A percentile compares a stretch with the other conserved stretches of the same genome.
These are phyloP conservation scores for Umbelopsis sp. DNA, from an alignment of 192 early-diverging fungal genomes.

Conservation along the genomic window DNA sequence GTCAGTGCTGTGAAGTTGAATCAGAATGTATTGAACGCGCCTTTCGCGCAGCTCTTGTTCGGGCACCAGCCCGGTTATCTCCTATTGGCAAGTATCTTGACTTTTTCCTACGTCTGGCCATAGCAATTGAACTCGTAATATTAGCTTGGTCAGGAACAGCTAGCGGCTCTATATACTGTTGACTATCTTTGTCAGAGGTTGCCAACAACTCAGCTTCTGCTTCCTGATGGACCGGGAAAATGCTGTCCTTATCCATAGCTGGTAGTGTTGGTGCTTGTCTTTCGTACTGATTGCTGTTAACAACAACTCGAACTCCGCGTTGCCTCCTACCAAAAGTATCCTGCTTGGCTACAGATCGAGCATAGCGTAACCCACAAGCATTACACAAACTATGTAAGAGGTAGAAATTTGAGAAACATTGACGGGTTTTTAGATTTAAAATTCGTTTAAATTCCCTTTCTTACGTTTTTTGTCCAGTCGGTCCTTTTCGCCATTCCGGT, in stretches of 20 bases:
- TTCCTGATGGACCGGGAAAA: neutral
- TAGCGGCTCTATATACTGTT: neutral
- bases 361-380: constrained; percentile 40
- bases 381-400: constrained; percentile 36
- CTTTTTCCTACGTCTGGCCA: constrained; percentile 2
- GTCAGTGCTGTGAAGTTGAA: neutral
- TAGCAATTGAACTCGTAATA: neutral
- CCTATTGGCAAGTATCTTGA: constrained; percentile 11
- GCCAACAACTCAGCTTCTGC: no score
- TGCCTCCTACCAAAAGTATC: constrained; percentile 19
- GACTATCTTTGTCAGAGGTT: neutral
- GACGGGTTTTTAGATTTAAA: neutral
- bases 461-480: constrained; percentile 44
- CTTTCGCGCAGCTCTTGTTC: constrained; percentile 16
- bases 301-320: constrained; percentile 18
- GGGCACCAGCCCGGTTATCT: constrained; percentile 6
- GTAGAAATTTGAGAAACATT: neutral
- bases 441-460: neutral
- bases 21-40: constrained; percentile 5
- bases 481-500: constrained; percentile 41
- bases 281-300: neutral
- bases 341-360: constrained; percentile 37
- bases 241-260: neutral
- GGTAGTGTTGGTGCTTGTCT: neutral
- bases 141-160: neutral